Base-by-base conservation (phyloP, 345 rosid genomes). In the Passiflora organensis region DNA sequence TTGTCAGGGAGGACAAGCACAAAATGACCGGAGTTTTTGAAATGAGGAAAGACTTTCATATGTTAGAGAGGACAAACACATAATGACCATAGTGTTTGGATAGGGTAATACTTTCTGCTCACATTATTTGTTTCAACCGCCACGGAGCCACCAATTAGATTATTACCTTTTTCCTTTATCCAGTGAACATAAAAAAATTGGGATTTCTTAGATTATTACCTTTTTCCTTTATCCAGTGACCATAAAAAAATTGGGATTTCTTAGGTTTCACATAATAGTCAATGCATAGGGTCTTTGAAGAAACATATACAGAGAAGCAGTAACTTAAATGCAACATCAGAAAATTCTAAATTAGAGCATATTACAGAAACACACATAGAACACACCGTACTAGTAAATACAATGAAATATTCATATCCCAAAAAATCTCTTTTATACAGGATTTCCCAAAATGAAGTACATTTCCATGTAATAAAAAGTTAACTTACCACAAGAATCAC, bases 401-500 rank as follows among this genome's bases (percentile, higher is more conserved):
- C 8, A 28, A 8, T 28, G 8, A 28, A 28, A 68, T n/a, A n/a
- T n/a, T n/a, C n/a, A n/a, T n/a, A n/a, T n/a, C n/a, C n/a, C 44
- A 44, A 8, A 21, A 51, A 15, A 21, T 45, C 9, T 44, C 34
- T 56, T 47, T 44, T 41, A 41, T 51, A 10, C 54, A 39, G 25
- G 51, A 51, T 28, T 46, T 47, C 39, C 32, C 42, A 16, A 18
- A 48, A 17, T 21, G 32, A 24, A 48, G 34, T 16, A 22, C 6
- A 60, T 44, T 55, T 46, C 23, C 43, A 19, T 14, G 60, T 48
- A 43, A 37, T 57, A 20, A 41, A 20, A 47, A 55, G 18, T 54
- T 43, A 34, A 79, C 97, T 72, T 58, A 87, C 97, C 74, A 41
- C 97, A 91, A 36, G 80, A 76, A 80, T 85, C 88, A 60, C 97